Conservation (phyloP, 331 rosid genomes). For the Saraca asoca region DNA sequence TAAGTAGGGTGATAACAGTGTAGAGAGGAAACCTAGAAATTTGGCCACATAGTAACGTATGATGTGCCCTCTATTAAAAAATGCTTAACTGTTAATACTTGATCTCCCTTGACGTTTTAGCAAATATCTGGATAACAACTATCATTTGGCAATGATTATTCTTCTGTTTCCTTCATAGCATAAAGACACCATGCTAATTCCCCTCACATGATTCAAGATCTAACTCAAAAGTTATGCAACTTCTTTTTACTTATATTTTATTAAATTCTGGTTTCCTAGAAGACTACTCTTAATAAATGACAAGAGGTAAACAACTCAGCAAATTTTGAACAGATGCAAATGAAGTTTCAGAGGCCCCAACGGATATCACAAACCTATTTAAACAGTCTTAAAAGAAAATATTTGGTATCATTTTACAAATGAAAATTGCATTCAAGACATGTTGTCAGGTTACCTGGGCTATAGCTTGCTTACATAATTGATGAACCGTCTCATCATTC, state of each 20-base stretch:
- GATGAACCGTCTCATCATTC: slow-evolving; percentile 97
- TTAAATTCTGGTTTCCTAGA: background rate
- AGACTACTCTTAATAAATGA: background rate
- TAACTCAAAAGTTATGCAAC: no score
- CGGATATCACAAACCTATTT: slow-evolving; percentile 5
- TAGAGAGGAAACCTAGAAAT: slow-evolving; percentile 16
- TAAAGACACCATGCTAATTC: background rate
- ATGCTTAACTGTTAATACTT: slow-evolving; percentile 25
- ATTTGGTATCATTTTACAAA: background rate
- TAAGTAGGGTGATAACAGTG: slow-evolving; percentile 19
- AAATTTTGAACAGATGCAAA: slow-evolving; percentile 6
- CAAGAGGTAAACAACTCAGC: background rate
- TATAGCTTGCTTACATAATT: slow-evolving; percentile 91
- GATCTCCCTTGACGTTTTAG: slow-evolving; percentile 18
- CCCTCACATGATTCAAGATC: slow-evolving; percentile 13
- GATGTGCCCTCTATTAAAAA: background rate
- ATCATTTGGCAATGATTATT: slow-evolving; percentile 10
- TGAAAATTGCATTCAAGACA: slow-evolving; percentile 23
- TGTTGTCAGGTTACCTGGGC: slow-evolving; percentile 73
- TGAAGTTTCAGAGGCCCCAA: slow-evolving; percentile 20
- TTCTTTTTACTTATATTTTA: no score
- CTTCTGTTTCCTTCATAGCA: background rate
- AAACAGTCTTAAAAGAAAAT: background rate
- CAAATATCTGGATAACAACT: background rate
- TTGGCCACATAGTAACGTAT: slow-evolving; percentile 17